Conservation (phyloP, 1,284 basidiomycete genomes). For the Entoloma clypeatum region DNA sequence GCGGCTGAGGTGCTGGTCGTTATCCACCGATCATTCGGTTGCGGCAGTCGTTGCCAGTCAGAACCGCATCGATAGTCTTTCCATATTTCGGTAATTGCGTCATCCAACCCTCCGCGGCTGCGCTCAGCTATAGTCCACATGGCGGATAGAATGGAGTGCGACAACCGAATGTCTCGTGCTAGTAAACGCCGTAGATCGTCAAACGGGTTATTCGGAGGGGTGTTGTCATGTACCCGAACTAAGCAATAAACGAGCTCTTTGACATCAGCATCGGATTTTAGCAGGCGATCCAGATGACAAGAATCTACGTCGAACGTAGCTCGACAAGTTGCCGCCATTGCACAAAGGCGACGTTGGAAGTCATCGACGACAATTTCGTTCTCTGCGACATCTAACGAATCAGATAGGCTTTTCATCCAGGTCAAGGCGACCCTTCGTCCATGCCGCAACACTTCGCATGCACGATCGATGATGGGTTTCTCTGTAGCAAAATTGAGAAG, state of each 20-base stretch:
- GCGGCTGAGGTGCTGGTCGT: slow-evolving; percentile 20
- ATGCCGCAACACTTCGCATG: slow-evolving; percentile 10
- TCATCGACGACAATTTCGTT: slow-evolving; percentile 21
- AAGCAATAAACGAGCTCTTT: slow-evolving; percentile 32
- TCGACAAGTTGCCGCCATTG: slow-evolving; percentile 36
- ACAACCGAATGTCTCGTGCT: slow-evolving; percentile 21
- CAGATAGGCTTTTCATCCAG: slow-evolving; percentile 32
- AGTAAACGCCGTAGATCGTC: slow-evolving; percentile 20
- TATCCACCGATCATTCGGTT: slow-evolving; percentile 38
- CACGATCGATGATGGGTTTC: slow-evolving; percentile 5
- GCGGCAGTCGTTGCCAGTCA: slow-evolving; percentile 28
- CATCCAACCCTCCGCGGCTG: slow-evolving; percentile 27
- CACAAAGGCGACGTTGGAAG: slow-evolving; percentile 27
- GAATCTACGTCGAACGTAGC: slow-evolving; percentile 37
- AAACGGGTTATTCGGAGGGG: slow-evolving; percentile 6
- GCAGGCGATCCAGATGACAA: slow-evolving; percentile 16
- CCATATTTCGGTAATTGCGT: slow-evolving; percentile 36
- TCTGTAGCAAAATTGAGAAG: slow-evolving; percentile 27
- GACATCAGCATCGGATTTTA: slow-evolving; percentile 26
- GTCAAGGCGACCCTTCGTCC: slow-evolving; percentile 29
- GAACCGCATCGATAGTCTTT: slow-evolving; percentile 27
- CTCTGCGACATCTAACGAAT: slow-evolving; percentile 15
- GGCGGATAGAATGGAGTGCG: slow-evolving; percentile 24
- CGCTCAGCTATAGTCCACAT: slow-evolving; percentile 15
- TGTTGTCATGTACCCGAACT: slow-evolving; percentile 31